Base-by-base conservation (phyloP, 805 yeast genomes). In the Zygoascus tannicola region DNA sequence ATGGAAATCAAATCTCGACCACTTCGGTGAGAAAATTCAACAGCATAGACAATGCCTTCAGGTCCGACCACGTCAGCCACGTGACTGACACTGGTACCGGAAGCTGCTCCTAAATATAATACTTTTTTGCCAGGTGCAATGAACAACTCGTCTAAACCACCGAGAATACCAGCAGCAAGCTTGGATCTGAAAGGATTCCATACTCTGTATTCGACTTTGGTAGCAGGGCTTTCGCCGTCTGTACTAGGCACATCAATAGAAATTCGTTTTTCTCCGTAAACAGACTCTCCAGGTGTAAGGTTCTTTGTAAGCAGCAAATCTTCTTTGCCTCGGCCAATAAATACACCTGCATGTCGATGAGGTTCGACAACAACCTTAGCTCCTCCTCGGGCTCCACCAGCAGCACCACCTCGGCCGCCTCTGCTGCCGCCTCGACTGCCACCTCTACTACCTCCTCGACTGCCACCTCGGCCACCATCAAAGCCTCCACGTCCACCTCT, bases 101-200 rank as follows among this genome's bases (percentile, higher is more conserved):
- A 86, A 58, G 98, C 98, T 61, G 98, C 98, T 78, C 98, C 98
- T 62, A 92, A 71, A 69, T 92, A 92, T 52, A 92, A 75, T 44
- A 92, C 97, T 75, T 92, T 92, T 74, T 85, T 86, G 64, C 98
- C 98, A 62, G 98, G 98, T 46, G 85, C 94, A 69, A 92, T 84
- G 75, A 87, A 94, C 58, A 92, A 71, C 73, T 92, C 97, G 66
- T 90, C 98, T 57, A 92, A 72, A 83, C 98, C 98, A 73, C 98
- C 98, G 86, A 92, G 85, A 56, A 92, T 85, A 84, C 98, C 98
- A 51, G 98, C 98, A 66, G 98, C 98, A 73, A 92, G 75, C 78
- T 92, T 92, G 48, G 97, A 90, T 81, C 98, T 84, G 84, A 92
- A 92, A 52, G 98, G 98, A 73, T 92, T 92, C 98, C 98, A 92